Base-by-base conservation (phyloP, 257 asterid genomes). In the Gynochthodes officinalis region DNA sequence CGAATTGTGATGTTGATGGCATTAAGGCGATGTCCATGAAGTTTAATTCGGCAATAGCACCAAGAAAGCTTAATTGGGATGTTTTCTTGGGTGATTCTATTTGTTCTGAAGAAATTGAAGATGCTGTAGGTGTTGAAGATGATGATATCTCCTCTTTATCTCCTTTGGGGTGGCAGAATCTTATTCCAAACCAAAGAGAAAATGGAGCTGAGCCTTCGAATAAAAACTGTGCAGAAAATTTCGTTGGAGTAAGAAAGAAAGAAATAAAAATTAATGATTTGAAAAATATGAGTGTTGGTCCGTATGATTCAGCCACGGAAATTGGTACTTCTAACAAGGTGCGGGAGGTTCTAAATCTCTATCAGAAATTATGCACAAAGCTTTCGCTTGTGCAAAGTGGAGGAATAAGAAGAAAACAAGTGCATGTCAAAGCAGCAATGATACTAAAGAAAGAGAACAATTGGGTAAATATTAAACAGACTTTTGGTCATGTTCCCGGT, bases 401-500 rank as follows among this genome's bases (percentile, higher is more conserved):
- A 44, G 68, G 50, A 66, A 11, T 2, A 40, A 4, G 13, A 6
- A 40, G 23, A 25, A 33, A 18, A 6, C 62, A 44, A 53, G 21
- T 67, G 1, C 28, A 75, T 44, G 2, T 16, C 32, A 40, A 15
- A 33, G 73, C 69, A 44, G 73, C 78, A 44, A 30, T 46, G 10
- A 9, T 33, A 15, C 43, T 75, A 9, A 75, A n/a, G 44, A 67
- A n/a, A 11, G 73, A 55, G 54, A 54, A 33, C 10, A 57, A 23
- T 57, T 75, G 78, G 78, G 40, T 33, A 8, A 75, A 75, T 23
- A 7, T 25, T 1, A 13, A 67, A 55, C 67, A 44, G 37, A 30
- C 12, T 13, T 43, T 80, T 33, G 85, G 87, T 2, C 81, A 75
- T 40, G 75, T 79, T 61, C 84, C 82, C 4, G 86, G 86, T 18